Conservation (phyloP, 495 filamentous ascomycete genomes). For the Bacidia gigantensis region DNA sequence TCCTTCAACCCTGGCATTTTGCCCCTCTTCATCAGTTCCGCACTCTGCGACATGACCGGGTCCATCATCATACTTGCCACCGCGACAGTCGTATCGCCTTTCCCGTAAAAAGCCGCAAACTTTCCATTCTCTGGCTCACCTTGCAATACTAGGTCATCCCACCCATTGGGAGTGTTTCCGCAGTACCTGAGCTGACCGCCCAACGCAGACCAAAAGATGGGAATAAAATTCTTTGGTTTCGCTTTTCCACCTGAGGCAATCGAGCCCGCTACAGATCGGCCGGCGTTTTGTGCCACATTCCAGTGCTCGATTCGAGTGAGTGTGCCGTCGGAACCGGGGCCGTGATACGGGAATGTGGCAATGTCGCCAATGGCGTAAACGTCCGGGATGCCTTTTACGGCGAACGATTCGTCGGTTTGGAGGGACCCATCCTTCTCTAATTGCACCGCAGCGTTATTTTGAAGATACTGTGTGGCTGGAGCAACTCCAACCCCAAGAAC, state of each 20-base stretch:
- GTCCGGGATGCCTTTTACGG: constrained; percentile 55
- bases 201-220: constrained; percentile 91
- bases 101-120: constrained; percentile 79
- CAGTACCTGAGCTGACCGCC: constrained; percentile 84
- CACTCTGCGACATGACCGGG: constrained; percentile 68
- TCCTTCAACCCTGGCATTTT: constrained; percentile 75
- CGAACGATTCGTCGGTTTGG: constrained; percentile 61
- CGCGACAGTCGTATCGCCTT: constrained; percentile 80
- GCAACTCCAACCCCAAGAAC: constrained; percentile 80
- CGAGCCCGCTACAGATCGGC: constrained; percentile 58
- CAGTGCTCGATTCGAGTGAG: constrained; percentile 82
- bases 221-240: constrained; percentile 62
- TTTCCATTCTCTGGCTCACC: constrained; percentile 68
- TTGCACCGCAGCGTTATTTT: constrained; percentile 47
- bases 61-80: constrained; percentile 85
- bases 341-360: constrained; percentile 86
- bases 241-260: constrained; percentile 49
- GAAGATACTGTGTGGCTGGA: constrained; percentile 77
- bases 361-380: constrained; percentile 96
- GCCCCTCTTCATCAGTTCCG: constrained; percentile 71
- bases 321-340: constrained; percentile 62
- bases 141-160: constrained; percentile 66
- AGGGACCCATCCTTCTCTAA: constrained; percentile 74
- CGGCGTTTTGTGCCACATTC: constrained; percentile 92
- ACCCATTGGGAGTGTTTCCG: constrained; percentile 67